Conservation (phyloP, 805 yeast species). For the Candida cerambycidarum region DNA sequence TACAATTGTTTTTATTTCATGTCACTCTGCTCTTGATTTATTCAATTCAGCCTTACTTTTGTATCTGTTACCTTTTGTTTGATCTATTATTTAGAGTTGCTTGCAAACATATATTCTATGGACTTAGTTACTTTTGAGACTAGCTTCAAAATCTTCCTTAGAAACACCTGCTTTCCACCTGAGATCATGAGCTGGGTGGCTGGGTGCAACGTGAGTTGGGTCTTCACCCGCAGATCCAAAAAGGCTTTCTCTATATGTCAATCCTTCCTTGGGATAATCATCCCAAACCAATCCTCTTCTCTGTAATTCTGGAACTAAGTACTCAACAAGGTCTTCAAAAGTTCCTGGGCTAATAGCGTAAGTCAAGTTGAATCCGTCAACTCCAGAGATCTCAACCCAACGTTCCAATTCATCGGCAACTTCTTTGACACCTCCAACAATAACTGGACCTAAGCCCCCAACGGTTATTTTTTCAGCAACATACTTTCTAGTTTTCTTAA, state of each 20-base stretch:
- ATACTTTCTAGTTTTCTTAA: slow-evolving; percentile 23
- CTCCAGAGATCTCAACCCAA: slow-evolving; percentile 41
- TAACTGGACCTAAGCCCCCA: slow-evolving; percentile 31
- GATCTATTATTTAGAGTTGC: too few relatives aligned
- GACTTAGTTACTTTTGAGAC: too few relatives aligned
- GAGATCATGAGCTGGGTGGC: slow-evolving; percentile 22
- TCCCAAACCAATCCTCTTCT: slow-evolving; percentile 34
- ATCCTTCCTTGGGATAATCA: slow-evolving; percentile 35
- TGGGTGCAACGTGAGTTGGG: slow-evolving; percentile 16
- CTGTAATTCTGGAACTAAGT: slow-evolving; percentile 38
- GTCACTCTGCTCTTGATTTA: too few relatives aligned
- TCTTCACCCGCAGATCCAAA: slow-evolving; percentile 26
- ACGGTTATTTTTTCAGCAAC: slow-evolving; percentile 28
- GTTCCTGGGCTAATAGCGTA: slow-evolving; percentile 37
- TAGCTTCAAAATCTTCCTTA: slow-evolving; percentile 26
- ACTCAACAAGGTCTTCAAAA: slow-evolving; percentile 37
- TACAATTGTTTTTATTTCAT: too few relatives aligned
- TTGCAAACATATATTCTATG: too few relatives aligned
- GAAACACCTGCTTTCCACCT: slow-evolving; percentile 27
- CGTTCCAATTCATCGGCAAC: slow-evolving; percentile 41
- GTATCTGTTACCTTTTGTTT: too few relatives aligned
- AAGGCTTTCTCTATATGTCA: slow-evolving; percentile 38
- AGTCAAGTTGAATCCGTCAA: slow-evolving; percentile 46
- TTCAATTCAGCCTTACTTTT: too few relatives aligned
- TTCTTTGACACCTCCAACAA: slow-evolving; percentile 34